Evolutionary conservation across 2,329 filamentous ascomycete species (phyloP), one percentile per base, ranked within the genome.

Genomic region (Fusarium sp.): DNA sequence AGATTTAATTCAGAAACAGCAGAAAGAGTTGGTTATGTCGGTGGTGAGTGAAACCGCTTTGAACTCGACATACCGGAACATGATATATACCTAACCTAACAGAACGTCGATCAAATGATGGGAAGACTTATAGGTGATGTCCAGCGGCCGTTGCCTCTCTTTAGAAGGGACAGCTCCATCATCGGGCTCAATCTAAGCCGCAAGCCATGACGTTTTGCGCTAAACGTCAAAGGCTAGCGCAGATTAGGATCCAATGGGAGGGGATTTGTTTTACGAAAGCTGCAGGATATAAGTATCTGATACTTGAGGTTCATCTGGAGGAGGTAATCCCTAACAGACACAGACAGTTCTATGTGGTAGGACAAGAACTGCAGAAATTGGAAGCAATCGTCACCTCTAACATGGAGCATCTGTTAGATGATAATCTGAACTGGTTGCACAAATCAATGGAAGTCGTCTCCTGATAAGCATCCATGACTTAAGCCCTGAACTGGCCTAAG

Each of bases 171-270:
- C 61, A 70, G 48, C 42, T 70, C 66, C 41, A 69, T 69, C 61
- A 39, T 73, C 58, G 55, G 66, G 44, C 51, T 61, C 59, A 64
- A 73, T 58, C 67, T 71, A 61, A 73, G 71, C 71, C 71, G 71
- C 71, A 73, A 68, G 47, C 71, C 67, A 73, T 73, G 71, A 74
- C 71, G 71, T 74, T 68, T 66, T 71, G 51, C 41, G 48, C 65
- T 47, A 69, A 59, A 67, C 64, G 38, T 50, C 56, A 59, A 26
- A 56, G 59, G 54, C 63, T 73, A 73, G 54, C 28, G 62, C 59
- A 42, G 7, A 68, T 38, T 68, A 31, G 42, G 50, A 51, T 61
- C 50, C 50, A 54, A 41, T 61, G 36, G 41, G 39, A 44, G 24
- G 58, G 45, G 44, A n/a, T 39, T 58, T 67, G 71, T 71, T 74